Evolutionary conservation across 2,329 filamentous ascomycete genomes (phyloP), one percentile per base, ranked within the genome.

Genomic region (Helicocarpus griseus): DNA sequence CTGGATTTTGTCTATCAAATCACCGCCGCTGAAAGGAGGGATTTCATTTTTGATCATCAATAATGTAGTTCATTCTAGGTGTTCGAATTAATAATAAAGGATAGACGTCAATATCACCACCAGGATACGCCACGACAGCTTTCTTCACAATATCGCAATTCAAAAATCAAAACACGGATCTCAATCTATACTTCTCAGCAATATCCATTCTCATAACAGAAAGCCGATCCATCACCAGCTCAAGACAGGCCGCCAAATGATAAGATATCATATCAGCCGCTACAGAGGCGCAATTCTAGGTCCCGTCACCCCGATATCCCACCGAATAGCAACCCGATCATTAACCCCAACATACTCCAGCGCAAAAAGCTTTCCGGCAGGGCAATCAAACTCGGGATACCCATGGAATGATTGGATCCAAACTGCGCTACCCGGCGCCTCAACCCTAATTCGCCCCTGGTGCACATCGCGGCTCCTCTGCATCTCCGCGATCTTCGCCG

Each of bases 311-410:
- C 60, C 60, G 50, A 60, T 61, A 54, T 58, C 53, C 60, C 60
- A 63, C 5, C 53, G 46, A 21, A 61, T 50, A 5, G 50, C 52
- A 43, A 61, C 57, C n/a, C 19, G 40, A 50, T 63, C 61, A 17
- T 54, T 54, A 4, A 55, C 61, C 2, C 61, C 61, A 17, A 63
- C 61, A 56, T 59, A 61, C 51, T 63, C 61, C 48, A 59, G 54
- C 13, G 56, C 61, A 33, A 61, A 48, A 38, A 59, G 29, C 51
- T 56, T n/a, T 1, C 53, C 55, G 6, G 53, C 58, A 19, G 57
- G 60, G 41, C 60, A 61, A 6, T 52, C 48, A 53, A 63, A 63
- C 41, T 55, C 50, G 3, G 61, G 61, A 46, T 56, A 56, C 1
- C 58, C 57, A 8, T 55, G 40, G 31, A 55, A 61, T 1, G 55